Percentiles rank a stretch among this genome's conserved stretches.
Evolutionary conservation across 1,284 basidiomycete genomes (phyloP).

Genomic region (Apiotrichum brassicae): DNA sequence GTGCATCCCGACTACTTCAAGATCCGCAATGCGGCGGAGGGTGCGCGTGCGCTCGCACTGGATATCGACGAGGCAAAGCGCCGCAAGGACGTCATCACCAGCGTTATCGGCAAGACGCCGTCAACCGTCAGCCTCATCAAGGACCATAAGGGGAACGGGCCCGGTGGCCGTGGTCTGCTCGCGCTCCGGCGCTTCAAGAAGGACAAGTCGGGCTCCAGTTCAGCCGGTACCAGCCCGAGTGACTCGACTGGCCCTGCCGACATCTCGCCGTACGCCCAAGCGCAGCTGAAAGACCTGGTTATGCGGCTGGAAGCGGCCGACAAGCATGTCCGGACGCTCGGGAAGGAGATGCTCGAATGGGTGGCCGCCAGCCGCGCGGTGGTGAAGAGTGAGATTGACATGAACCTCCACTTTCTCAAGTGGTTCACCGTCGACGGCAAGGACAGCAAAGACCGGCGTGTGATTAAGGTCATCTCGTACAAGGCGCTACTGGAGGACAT

Average conservation of each 20-base stretch:
- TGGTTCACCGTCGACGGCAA: constrained; percentile 35
- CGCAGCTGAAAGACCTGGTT: constrained; percentile 28
- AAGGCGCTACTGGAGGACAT: constrained; percentile 33
- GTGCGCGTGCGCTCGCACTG: constrained; percentile 69
- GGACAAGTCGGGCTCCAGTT: constrained; percentile 21
- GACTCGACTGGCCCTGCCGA: constrained; percentile 11
- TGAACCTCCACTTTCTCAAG: constrained; percentile 31
- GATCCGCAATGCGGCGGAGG: constrained; percentile 59
- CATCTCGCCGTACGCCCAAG: constrained; percentile 24
- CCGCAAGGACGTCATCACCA: constrained; percentile 72
- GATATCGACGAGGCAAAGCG: constrained; percentile 82
- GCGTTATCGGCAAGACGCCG: constrained; percentile 34
- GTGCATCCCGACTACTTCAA: constrained; percentile 66
- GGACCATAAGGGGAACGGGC: constrained; percentile 10
- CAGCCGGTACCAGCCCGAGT: neutral
- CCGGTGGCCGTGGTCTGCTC: constrained; percentile 17
- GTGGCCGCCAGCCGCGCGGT: constrained; percentile 33
- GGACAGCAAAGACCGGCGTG: constrained; percentile 25
- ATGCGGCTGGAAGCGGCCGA: constrained; percentile 33
- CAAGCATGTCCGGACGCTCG: constrained; percentile 32
- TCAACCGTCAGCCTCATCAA: constrained; percentile 10
- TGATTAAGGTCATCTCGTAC: constrained; percentile 39
- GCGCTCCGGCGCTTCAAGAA: constrained; percentile 41
- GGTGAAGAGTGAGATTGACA: constrained; percentile 26
- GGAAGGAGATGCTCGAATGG: constrained; percentile 40